A percentile compares a stretch with the other conserved stretches of the same genome.
These are phyloP conservation scores for Nyssa sinensis DNA, from an alignment of 148 eudicot genomes.

Conservation along the genomic window DNA sequence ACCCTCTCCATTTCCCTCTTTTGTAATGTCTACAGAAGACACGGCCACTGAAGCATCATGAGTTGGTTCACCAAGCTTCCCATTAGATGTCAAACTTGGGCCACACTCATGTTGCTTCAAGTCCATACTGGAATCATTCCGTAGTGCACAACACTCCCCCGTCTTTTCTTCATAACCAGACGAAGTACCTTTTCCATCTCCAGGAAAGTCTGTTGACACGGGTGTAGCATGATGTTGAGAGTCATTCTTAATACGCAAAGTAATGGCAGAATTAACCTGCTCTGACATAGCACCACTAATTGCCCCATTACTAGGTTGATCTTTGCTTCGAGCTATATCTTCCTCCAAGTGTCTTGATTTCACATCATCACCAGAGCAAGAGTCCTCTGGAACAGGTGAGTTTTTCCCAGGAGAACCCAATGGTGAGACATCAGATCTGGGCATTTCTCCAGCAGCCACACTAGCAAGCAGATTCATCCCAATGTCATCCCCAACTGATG, in stretches of 20 bases:
- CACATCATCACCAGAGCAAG: slow-evolving; percentile 29
- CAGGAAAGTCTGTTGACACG: slow-evolving; percentile 8
- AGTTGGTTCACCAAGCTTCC: neutral
- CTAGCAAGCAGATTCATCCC: slow-evolving; percentile 96
- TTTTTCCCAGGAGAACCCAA: slow-evolving; percentile 49
- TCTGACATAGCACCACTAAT: slow-evolving; percentile 8
- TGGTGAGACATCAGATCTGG: slow-evolving; percentile 52
- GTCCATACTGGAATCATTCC: slow-evolving; percentile 4
- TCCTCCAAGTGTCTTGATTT: slow-evolving; percentile 18
- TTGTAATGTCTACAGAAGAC: slow-evolving; percentile 21
- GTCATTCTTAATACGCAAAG: neutral
- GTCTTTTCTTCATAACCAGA: slow-evolving; percentile 14
- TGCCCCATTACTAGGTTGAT: slow-evolving; percentile 1
- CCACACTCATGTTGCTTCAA: neutral
- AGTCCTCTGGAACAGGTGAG: slow-evolving; percentile 27
- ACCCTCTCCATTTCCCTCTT: neutral
- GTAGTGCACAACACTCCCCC: slow-evolving; percentile 3
- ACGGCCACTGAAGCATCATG: slow-evolving; percentile 10
- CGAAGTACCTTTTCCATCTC: slow-evolving; percentile 13
- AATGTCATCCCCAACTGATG: slow-evolving; percentile 65
- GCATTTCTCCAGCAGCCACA: slow-evolving; percentile 89
- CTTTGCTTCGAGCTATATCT: slow-evolving; percentile 25
- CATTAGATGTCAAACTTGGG: neutral
- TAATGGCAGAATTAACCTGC: slow-evolving; percentile 13
- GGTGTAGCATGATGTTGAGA: slow-evolving; percentile 13